Evolutionary conservation across 148 eudicot genomes (phyloP), one percentile per base, ranked within the genome.

Genomic region (Amaranthus hypochondriacus): DNA sequence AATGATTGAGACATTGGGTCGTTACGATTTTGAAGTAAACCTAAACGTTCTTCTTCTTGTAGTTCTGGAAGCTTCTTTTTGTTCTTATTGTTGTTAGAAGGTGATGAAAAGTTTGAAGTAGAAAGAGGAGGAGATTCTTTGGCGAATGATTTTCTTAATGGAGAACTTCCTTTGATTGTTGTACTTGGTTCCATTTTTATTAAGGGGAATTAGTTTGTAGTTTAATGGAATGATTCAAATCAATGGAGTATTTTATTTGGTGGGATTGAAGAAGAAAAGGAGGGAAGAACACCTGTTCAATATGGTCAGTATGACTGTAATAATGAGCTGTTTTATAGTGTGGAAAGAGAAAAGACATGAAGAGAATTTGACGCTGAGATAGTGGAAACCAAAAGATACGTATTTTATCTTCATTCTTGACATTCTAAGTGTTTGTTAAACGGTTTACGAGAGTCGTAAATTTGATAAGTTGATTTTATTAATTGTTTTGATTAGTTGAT

Each of bases 1-100:
- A 81, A 78, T 8, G 81, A 75, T 15, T 71, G 65, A 5, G 74
- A 9, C 66, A 72, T 76, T 8, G 82, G 80, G 70, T 77, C 82
- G 50, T 43, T 57, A 7, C 75, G 74, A 48, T 80, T 75, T 7
- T 80, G 83, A 0, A 74, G 82, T 21, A 85, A 68, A 14, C 76
- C 83, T 2, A 84, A 80, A 4, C 78, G 79, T 55, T 89, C 91
- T 76, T 84, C 87, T 11, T 75, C 78, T 51, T 57, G 42, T 5
- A 14, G 70, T 11, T 75, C 78, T 51, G 53, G 42, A 9, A 14
- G 70, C n/a, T 6, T 56, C 3, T 68, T 66, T 48, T 80, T 76
- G 39, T 66, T 72, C 14, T 58, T 18, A 1, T 48, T 62, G 4
- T 50, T 50, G 13, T 50, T 61, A 53, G 61, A 13, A 52, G 50